These are phyloP conservation scores for Teunomyces kruisii DNA, from an alignment of 805 yeast genomes.

Conservation along the genomic window DNA sequence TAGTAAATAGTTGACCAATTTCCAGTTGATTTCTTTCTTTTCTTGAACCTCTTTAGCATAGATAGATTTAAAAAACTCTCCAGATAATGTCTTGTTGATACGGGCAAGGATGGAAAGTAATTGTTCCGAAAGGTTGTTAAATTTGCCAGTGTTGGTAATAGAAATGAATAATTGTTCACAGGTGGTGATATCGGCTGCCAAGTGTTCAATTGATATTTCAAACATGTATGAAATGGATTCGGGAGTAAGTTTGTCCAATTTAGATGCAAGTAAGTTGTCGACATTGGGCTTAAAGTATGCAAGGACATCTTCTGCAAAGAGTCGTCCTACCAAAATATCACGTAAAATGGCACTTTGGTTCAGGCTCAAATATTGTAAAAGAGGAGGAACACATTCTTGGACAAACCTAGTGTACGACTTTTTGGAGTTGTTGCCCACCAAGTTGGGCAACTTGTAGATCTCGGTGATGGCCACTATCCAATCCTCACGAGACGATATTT, in stretches of 20 bases:
- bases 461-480: conserved; percentile 28
- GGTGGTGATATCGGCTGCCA: conserved; percentile 28
- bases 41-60: conserved; percentile 31
- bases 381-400: conserved; percentile 14
- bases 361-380: neutral
- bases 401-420: conserved; percentile 28
- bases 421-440: conserved; percentile 27
- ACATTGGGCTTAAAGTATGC: conserved; percentile 27
- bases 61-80: conserved; percentile 46
- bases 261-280: conserved; percentile 22
- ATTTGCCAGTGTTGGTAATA: conserved; percentile 31
- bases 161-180: conserved; percentile 51
- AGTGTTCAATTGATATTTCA: conserved; percentile 26
- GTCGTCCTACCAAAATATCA: conserved; percentile 8
- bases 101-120: conserved; percentile 48
- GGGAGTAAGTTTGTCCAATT: conserved; percentile 13
- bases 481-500: conserved; percentile 1
- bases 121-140: conserved; percentile 39
- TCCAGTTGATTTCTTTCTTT: conserved; percentile 36
- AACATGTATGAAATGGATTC: conserved; percentile 20
- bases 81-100: conserved; percentile 54
- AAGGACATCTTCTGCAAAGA: conserved; percentile 15
- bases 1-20: conserved; percentile 46
- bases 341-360: neutral
- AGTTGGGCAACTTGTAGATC: conserved; percentile 24